Evolutionary conservation across 164 flowering plant genomes (phyloP).

Genomic region (Vitis amurensis): DNA sequence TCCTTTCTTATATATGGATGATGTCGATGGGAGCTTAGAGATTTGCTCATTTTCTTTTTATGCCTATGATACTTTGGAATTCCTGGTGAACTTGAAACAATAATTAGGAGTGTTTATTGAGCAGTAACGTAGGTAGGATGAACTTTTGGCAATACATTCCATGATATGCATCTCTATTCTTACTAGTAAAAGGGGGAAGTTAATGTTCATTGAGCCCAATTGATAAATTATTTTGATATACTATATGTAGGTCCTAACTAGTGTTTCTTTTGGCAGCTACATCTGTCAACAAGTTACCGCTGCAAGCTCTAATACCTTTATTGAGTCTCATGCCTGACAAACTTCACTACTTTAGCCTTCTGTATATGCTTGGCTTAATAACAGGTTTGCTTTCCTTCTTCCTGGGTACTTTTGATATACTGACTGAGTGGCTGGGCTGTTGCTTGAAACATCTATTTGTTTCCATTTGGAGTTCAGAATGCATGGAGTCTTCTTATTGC

Average conservation of each 20-base stretch:
- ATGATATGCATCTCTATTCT: no score
- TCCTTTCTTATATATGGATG: no score
- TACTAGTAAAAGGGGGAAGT: no score
- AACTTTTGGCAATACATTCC: no score
- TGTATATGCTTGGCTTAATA: slow-evolving; percentile 40
- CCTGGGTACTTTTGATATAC: neutral
- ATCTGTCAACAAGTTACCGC: slow-evolving; percentile 55
- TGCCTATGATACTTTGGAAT: no score
- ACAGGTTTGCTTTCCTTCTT: slow-evolving; percentile 41
- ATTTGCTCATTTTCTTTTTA: no score
- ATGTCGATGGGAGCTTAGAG: no score
- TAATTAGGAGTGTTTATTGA: no score
- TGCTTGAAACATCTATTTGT: neutral
- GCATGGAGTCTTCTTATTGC: no score
- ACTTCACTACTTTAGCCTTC: slow-evolving; percentile 28
- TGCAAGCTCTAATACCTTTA: slow-evolving; percentile 45
- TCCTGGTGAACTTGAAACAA: no score
- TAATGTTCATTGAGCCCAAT: neutral
- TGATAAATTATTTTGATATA: neutral
- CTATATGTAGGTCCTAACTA: neutral
- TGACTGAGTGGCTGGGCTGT: neutral
- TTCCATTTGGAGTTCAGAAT: neutral
- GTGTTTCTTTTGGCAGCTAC: slow-evolving; percentile 50
- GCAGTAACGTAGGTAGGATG: no score
- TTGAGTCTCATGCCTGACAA: slow-evolving; percentile 48